Evolutionary conservation across 805 yeast genomes (phyloP), one percentile per base, ranked within the genome.

Genomic region (Pichia nakasei): DNA sequence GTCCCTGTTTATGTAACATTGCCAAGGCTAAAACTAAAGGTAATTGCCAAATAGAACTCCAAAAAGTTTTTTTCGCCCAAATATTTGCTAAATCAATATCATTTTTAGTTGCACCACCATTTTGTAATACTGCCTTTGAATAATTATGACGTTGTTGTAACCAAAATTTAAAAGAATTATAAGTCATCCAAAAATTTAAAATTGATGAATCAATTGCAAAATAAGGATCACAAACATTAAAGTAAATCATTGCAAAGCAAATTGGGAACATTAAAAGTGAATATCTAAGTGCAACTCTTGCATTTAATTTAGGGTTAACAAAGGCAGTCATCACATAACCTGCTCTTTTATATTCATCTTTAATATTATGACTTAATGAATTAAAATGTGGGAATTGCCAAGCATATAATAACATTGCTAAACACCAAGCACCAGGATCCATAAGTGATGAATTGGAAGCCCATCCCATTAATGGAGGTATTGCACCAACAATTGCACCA

Each of bases 301-400:
- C 97, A 59, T 93, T 93, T 41, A 93, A 67, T 46, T 76, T 76
- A 3, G 99, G 98, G 56, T 91, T 85, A 49, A 81, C 89, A 67
- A 85, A 89, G 0, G 96, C 95, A 0, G 97, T 75, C 98, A 93
- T 93, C n/a, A 87, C 88, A 63, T 93, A 93, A 0, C 98, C 98
- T 0, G 98, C 98, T 39, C 73, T 70, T 54, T 83, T 81, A 60
- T 93, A 93, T 58, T 93, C 97, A 44, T 80, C 81, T 40, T 88
- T 82, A 47, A 93, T 80, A 52, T 82, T 82, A 64, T 89, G 96
- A 42, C 94, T 82, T 39, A 93, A 73, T 0, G 97, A 77, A 65
- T 91, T 93, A 69, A 93, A 93, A 61, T 93, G 98, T 2, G 98
- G 98, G 63, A 93, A 93, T 63, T 93, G 98, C 98, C 98, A 93